phyloP scores from a whole-genome alignment of 2,329 filamentous ascomycete species.

The Aspergillus hiratsukae region DNA sequence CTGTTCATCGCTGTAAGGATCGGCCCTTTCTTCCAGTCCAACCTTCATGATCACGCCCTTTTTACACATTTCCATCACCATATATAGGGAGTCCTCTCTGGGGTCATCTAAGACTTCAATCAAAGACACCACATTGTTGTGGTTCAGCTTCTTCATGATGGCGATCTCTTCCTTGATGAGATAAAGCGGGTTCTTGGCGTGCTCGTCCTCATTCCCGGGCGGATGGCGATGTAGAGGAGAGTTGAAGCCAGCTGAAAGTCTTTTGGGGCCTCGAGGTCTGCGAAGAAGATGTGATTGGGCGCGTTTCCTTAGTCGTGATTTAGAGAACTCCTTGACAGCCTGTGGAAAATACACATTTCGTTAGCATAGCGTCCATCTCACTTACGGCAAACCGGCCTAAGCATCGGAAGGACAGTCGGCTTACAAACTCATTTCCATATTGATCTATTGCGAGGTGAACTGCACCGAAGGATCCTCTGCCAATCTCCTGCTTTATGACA shows the following conservation, averaged over 20 bases:
- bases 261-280: conserved; percentile 51
- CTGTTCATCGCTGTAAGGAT: conserved; percentile 75
- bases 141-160: conserved; percentile 98
- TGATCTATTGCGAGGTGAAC: conserved; percentile 89
- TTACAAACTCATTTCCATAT: conserved; percentile 87
- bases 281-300: conserved; percentile 85
- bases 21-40: conserved; percentile 73
- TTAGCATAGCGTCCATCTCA: conserved; percentile 15
- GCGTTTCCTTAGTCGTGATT: conserved; percentile 80
- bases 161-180: conserved; percentile 95
- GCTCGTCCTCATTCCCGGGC: conserved; percentile 46
- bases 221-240: conserved; percentile 61
- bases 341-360: conserved; percentile 34
- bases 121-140: conserved; percentile 86
- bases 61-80: conserved; percentile 99
- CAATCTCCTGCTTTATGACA: conserved; percentile 88
- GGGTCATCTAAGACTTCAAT: conserved; percentile 96
- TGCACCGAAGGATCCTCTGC: conserved; percentile 90
- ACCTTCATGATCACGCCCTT: conserved; percentile 98
- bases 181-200: conserved; percentile 68
- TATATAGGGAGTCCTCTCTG: conserved; percentile 91
- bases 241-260: conserved; percentile 56
- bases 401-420: conserved; percentile 23
- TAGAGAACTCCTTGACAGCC: conserved; percentile 98
- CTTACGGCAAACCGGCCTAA: neutral